These are phyloP conservation scores for Dactylellina cionopaga DNA, from an alignment of 2,329 filamentous ascomycete species.

Conservation along the genomic window DNA sequence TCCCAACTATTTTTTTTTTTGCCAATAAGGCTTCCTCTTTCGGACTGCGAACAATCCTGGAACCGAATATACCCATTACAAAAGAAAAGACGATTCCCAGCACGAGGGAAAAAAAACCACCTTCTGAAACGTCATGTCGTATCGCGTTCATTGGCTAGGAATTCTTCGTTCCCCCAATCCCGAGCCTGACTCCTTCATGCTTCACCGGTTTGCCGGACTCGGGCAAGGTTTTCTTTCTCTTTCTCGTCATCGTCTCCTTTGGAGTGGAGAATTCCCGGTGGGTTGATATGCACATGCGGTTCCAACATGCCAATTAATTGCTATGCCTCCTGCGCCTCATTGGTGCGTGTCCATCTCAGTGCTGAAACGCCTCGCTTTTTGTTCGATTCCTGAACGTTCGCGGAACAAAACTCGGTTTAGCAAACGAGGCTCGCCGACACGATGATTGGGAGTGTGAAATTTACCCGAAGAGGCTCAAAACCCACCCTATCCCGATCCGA, in stretches of 20 bases:
- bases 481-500: too few species aligned
- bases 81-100: not conserved
- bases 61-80: not conserved
- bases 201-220: slow-evolving; percentile 23
- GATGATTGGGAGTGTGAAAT: not conserved
- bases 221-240: slow-evolving; percentile 4
- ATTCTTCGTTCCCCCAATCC: slow-evolving; percentile 9
- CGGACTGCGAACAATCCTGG: not conserved
- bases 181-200: not conserved
- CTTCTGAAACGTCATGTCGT: slow-evolving; percentile 27
- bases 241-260: too few species aligned
- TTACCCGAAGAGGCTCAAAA: too few species aligned
- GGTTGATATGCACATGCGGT: too few species aligned
- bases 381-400: not conserved
- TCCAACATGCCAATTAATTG: slow-evolving; percentile 8
- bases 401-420: not conserved
- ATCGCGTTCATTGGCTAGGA: slow-evolving; percentile 22
- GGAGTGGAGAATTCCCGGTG: not conserved
- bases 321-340: slow-evolving; percentile 19
- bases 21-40: slow-evolving; percentile 39
- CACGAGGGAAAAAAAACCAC: not conserved
- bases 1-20: not conserved
- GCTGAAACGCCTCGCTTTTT: not conserved
- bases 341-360: not conserved
- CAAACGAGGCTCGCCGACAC: not conserved